Conservation (phyloP, 2,329 filamentous ascomycete species). For the Orbilia ellipsospora region DNA sequence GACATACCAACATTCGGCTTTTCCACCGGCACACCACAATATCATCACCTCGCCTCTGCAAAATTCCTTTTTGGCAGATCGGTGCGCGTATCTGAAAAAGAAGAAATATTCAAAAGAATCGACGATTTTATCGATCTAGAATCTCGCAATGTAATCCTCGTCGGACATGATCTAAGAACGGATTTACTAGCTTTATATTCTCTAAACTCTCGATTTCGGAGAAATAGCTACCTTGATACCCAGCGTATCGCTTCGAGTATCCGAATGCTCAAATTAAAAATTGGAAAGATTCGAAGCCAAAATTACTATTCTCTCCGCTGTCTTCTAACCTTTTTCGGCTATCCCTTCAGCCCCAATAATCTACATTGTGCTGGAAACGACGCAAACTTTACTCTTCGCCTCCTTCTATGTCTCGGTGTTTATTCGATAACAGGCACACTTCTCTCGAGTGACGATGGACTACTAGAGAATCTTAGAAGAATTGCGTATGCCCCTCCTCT, state of each 20-base stretch:
- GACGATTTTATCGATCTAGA: background rate
- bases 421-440: background rate
- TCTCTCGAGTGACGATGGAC: background rate
- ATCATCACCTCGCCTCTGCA: background rate
- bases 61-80: slow-evolving; percentile 18
- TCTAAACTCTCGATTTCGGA: background rate
- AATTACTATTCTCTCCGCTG: background rate
- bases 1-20: slow-evolving; percentile 6
- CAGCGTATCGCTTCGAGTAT: background rate
- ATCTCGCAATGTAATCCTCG: slow-evolving; percentile 16
- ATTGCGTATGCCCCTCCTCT: background rate
- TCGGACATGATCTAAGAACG: slow-evolving; percentile 6
- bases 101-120: background rate
- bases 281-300: too few species aligned
- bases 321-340: slow-evolving; percentile 6
- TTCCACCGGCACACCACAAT: slow-evolving; percentile 4
- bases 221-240: slow-evolving; percentile 1
- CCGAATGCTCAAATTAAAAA: background rate
- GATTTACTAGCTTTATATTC: slow-evolving; percentile 2
- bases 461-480: background rate
- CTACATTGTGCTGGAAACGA: slow-evolving; percentile 28
- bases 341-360: background rate
- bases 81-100: background rate
- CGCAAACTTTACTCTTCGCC: background rate
- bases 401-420: background rate